A percentile compares a stretch with the other conserved stretches of the same genome.
phyloP scores from a whole-genome alignment of 31 red algal species.

The Pterothamnion heteromorphum region DNA sequence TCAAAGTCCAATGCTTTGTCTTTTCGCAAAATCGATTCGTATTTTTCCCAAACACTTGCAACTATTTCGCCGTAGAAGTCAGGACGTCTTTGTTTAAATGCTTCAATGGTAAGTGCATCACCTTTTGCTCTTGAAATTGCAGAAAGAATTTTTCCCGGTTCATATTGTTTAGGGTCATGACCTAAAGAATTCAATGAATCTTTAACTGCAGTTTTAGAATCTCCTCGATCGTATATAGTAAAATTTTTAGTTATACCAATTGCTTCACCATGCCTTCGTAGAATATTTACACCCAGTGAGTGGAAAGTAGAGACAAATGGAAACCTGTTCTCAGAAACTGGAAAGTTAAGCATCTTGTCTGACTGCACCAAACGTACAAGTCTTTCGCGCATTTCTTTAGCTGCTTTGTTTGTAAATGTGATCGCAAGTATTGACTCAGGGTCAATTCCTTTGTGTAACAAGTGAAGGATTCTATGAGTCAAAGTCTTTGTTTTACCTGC shows the following conservation, averaged over 20 bases:
- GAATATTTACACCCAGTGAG: conserved; percentile 53
- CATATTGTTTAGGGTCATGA: conserved; percentile 5
- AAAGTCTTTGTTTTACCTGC: no score
- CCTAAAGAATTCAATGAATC: conserved; percentile 25
- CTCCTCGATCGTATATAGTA: conserved; percentile 55
- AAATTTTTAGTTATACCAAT: conserved; percentile 57
- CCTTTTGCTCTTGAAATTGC: conserved; percentile 64
- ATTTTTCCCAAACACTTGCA: conserved; percentile 28
- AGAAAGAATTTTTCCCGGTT: neutral
- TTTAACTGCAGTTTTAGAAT: conserved; percentile 55
- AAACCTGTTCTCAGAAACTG: neutral
- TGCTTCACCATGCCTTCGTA: conserved; percentile 57
- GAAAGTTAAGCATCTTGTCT: conserved; percentile 24
- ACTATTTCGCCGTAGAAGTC: conserved; percentile 4
- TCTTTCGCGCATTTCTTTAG: conserved; percentile 74
- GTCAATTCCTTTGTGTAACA: conserved; percentile 33
- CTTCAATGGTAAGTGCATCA: neutral
- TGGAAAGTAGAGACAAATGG: conserved; percentile 67
- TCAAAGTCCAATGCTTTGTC: conserved; percentile 81
- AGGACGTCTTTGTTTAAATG: conserved; percentile 43
- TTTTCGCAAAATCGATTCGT: conserved; percentile 56
- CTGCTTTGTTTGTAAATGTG: conserved; percentile 92
- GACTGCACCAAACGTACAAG: conserved; percentile 47
- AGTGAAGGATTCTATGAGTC: no score
- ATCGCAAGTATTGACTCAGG: conserved; percentile 68